These are phyloP conservation scores for Chaetoscypha palmicola DNA, from an alignment of 2,329 filamentous ascomycete genomes.

Conservation along the genomic window DNA sequence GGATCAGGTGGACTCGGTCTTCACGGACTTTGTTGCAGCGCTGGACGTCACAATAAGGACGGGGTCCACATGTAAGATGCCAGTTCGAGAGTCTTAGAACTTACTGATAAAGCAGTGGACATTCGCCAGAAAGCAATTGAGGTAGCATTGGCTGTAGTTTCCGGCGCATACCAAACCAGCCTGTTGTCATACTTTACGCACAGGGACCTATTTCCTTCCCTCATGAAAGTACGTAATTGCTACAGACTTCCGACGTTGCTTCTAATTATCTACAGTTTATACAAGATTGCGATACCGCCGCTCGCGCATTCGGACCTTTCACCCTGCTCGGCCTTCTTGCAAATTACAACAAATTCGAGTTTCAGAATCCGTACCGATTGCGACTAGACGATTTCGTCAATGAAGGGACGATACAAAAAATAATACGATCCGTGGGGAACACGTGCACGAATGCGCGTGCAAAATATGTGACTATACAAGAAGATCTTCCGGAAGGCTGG, in stretches of 20 bases:
- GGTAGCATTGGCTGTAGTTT: constrained; percentile 74
- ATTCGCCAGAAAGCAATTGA: constrained; percentile 73
- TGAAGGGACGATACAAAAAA: constrained; percentile 75
- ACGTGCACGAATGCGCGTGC: constrained; percentile 62
- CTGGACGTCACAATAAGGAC: constrained; percentile 78
- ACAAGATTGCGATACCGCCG: constrained; percentile 64
- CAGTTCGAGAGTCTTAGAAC: background rate
- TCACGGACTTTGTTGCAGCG: constrained; percentile 79
- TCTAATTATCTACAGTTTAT: constrained; percentile 52
- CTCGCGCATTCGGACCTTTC: constrained; percentile 65
- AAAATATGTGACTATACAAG: constrained; percentile 77
- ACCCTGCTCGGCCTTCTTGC: constrained; percentile 77
- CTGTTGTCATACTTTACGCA: constrained; percentile 93
- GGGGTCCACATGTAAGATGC: constrained; percentile 56
- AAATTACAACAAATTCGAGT: constrained; percentile 99
- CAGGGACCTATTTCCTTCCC: constrained; percentile 82
- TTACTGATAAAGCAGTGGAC: constrained; percentile 49
- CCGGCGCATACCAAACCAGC: constrained; percentile 93
- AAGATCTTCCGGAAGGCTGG: constrained; percentile 89
- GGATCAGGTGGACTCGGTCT: constrained; percentile 77
- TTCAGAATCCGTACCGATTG: constrained; percentile 90
- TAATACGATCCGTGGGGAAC: constrained; percentile 67
- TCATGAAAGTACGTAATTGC: constrained; percentile 69
- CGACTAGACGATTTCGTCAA: constrained; percentile 95
- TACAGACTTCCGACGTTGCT: background rate